A percentile compares a stretch with the other conserved stretches of the same genome.
Conservation (phyloP, 306 rosid genomes). For the Malus fusca region DNA sequence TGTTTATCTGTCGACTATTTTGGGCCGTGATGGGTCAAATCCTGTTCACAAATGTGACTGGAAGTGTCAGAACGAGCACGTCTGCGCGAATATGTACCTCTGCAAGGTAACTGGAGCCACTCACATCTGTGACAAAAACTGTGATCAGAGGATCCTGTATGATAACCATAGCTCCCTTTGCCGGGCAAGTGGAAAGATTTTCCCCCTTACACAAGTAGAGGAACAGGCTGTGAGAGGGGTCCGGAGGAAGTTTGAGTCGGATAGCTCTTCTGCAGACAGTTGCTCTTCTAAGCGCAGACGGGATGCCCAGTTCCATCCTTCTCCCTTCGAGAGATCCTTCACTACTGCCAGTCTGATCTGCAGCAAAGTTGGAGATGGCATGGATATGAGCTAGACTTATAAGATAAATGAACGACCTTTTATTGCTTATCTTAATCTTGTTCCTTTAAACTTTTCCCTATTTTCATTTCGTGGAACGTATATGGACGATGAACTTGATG, state of each 20-base stretch:
- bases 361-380: constrained; percentile 89
- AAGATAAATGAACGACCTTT: constrained; percentile 31
- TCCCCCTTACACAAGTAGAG: constrained; percentile 57
- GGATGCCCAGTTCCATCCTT: constrained; percentile 67
- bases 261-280: constrained; percentile 39
- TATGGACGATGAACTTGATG: constrained; percentile 48
- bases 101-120: constrained; percentile 92
- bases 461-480: constrained; percentile 27
- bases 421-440: constrained; percentile 31
- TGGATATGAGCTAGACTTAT: constrained; percentile 70
- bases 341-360: constrained; percentile 71
- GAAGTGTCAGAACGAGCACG: constrained; percentile 90
- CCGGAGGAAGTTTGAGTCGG: constrained; percentile 73
- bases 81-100: constrained; percentile 87
- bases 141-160: constrained; percentile 88
- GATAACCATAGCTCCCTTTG: constrained; percentile 93
- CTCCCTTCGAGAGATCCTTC: constrained; percentile 86
- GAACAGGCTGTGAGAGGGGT: constrained; percentile 83
- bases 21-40: constrained; percentile 62
- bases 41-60: constrained; percentile 88
- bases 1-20: constrained; percentile 80
- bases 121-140: constrained; percentile 97
- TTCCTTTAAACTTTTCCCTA: constrained; percentile 25
- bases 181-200: constrained; percentile 69
- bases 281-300: constrained; percentile 75